Evolutionary conservation across 805 yeast genomes (phyloP), one percentile per base, ranked within the genome.

Genomic region (Kuraishia ogatae): DNA sequence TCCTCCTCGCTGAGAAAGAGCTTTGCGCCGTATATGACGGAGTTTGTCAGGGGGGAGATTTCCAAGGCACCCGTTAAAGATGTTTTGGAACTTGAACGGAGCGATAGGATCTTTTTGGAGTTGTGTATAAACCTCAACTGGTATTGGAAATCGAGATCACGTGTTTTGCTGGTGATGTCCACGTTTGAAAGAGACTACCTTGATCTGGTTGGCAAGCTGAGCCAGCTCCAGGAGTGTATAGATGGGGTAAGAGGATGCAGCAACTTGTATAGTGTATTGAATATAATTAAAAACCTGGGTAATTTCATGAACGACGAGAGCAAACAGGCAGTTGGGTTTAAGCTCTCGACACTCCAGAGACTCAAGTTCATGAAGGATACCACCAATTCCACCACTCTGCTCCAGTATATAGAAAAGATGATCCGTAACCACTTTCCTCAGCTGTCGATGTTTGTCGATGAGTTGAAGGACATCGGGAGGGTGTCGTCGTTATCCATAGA

Each of bases 251-350:
- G 72, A 53, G 69, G 73, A 15, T 85, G 90, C 0, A 62, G 72
- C 19, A 76, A 81, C 46, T 75, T 87, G 62, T 76, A 81, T 58
- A 75, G 76, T 54, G 79, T 87, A 2, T 77, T 87, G 57, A 83
- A 80, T 58, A 80, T 87, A 49, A 84, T 87, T 57, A 79, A 85
- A 60, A 83, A 84, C 15, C 81, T 87, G 55, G 96, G 94, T 58
- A 87, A 87, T 62, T 86, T 80, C 61, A 87, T 87, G 94, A 87
- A 87, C 65, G 90, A 85, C 62, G 68, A 76, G 6, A 74, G 85
- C 2, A 87, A 84, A 62, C 78, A 79, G 58, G 91, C 89, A 0
- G 74, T 75, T 39, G 96, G 96, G 21, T 86, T 87, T 68, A 84
- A 80, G 61, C 71, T 87, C 56, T 78, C 84, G 50, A 84, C 93